These are phyloP conservation scores for Clitocybe nebularis DNA, from an alignment of 1,284 basidiomycete genomes.

Conservation along the genomic window DNA sequence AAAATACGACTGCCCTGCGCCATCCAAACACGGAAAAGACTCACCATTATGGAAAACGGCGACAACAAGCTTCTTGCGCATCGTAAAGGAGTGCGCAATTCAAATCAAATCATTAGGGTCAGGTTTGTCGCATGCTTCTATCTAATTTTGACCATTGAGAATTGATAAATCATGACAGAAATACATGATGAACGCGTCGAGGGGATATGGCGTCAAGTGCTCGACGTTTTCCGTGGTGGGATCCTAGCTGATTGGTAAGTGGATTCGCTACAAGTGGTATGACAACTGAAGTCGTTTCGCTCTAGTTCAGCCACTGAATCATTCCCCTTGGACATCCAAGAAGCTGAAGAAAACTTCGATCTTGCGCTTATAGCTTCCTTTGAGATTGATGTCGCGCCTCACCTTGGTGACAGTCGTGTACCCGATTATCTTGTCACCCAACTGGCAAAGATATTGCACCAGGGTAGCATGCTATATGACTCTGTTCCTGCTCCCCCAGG, in stretches of 20 bases:
- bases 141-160: not conserved
- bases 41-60: conserved; percentile 91
- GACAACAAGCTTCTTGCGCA: conserved; percentile 63
- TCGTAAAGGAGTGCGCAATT: conserved; percentile 61
- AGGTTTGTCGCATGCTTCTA: conserved; percentile 32
- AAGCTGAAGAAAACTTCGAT: conserved; percentile 86
- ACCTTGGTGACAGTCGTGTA: conserved; percentile 65
- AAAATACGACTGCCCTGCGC: conserved; percentile 89
- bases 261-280: no score
- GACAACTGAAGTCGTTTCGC: conserved; percentile 1
- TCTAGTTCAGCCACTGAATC: conserved; percentile 49
- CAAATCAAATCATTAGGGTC: conserved; percentile 45
- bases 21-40: conserved; percentile 83
- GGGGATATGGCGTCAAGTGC: conserved; percentile 82
- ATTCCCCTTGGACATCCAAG: conserved; percentile 61
- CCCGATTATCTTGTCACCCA: conserved; percentile 71
- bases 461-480: conserved; percentile 73
- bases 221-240: conserved; percentile 79
- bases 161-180: conserved; percentile 29
- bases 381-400: conserved; percentile 76
- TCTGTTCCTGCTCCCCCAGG: conserved; percentile 20
- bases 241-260: conserved; percentile 83
- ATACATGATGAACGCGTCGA: conserved; percentile 62
- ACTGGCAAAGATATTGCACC: conserved; percentile 70
- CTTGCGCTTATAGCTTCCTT: conserved; percentile 76